Percentiles rank a stretch among this genome's conserved stretches.
Conservation (phyloP, 148 eudicot species). For the Nepenthes gracilis region DNA sequence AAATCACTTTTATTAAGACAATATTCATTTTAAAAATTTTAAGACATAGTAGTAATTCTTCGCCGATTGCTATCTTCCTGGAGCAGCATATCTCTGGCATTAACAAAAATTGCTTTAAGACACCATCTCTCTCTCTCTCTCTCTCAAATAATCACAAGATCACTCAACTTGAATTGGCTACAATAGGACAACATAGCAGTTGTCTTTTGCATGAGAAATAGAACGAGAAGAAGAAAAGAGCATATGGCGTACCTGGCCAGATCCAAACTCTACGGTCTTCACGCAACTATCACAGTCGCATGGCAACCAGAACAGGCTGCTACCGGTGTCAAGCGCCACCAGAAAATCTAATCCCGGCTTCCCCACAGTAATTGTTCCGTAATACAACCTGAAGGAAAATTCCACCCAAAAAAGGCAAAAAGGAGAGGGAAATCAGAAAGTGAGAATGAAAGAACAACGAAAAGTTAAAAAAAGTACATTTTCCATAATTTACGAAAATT, state of each 20-base stretch:
- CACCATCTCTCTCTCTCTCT: too few species aligned
- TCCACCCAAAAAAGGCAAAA: background rate
- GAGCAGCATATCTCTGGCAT: too few species aligned
- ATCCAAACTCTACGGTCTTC: conserved; percentile 7
- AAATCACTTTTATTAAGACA: too few species aligned
- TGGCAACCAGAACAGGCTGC: conserved; percentile 57
- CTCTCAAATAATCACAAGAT: too few species aligned
- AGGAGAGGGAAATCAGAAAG: background rate
- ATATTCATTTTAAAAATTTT: too few species aligned
- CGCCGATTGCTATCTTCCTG: too few species aligned
- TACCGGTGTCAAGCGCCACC: conserved; percentile 66
- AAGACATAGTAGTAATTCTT: too few species aligned
- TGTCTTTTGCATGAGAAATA: too few species aligned
- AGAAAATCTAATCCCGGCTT: conserved; percentile 30
- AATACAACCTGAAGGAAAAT: conserved; percentile 36
- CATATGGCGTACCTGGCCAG: conserved; percentile 26
- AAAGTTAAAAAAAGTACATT: background rate
- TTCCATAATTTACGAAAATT: too few species aligned
- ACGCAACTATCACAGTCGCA: conserved; percentile 46
- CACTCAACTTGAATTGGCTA: too few species aligned
- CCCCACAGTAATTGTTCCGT: conserved; percentile 44
- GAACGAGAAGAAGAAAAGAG: background rate
- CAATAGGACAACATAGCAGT: too few species aligned
- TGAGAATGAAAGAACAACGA: background rate
- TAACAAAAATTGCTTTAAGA: too few species aligned